Evolutionary conservation across 2,329 filamentous ascomycete species (phyloP).

Genomic region (Aquanectria penicillioides): DNA sequence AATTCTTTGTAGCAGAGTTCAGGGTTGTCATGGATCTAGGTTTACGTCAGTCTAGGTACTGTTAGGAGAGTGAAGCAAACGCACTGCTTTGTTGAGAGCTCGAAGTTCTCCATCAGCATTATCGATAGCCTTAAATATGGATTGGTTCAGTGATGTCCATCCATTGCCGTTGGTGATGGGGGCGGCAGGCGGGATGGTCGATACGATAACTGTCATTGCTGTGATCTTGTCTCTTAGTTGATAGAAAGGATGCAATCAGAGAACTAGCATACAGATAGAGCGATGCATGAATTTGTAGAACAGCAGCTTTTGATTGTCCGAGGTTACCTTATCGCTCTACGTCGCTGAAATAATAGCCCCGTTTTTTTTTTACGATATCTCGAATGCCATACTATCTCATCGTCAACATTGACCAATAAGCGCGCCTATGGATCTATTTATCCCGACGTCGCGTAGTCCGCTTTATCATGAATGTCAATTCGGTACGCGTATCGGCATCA

Average conservation of each 20-base stretch:
- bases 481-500: background rate
- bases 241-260: no score
- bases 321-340: background rate
- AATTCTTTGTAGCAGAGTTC: conserved; percentile 9
- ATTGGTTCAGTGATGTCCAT: no score
- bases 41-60: background rate
- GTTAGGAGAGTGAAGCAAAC: background rate
- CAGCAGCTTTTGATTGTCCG: background rate
- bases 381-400: background rate
- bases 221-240: no score
- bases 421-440: background rate
- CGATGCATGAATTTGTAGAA: no score
- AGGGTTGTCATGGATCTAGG: conserved; percentile 5
- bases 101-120: background rate
- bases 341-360: no score
- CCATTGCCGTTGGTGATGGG: no score
- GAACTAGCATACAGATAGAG: no score
- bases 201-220: no score
- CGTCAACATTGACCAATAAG: background rate
- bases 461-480: background rate
- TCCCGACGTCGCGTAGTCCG: background rate
- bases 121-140: background rate
- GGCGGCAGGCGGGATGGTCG: no score
- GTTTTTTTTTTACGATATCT: background rate
- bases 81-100: background rate